Base-by-base conservation (phyloP, 768 basidiomycete genomes). In the Rhodotorula paludigena region DNA sequence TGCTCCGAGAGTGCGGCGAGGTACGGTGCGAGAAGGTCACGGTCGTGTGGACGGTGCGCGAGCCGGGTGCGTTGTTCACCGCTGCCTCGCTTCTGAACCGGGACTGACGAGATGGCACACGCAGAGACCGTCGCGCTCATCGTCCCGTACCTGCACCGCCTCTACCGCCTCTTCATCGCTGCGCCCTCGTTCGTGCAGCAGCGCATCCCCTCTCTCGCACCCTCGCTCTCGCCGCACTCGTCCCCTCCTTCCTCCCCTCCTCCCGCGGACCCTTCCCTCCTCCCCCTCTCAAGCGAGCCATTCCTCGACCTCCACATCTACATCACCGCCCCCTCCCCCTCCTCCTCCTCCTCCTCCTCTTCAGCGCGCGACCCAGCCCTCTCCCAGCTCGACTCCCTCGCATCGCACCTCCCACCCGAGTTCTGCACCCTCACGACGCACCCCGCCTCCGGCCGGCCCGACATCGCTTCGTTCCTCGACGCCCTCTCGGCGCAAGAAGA, bases 41-140 rank as follows among this genome's bases (percentile, higher is more conserved):
- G 18, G 62, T 63, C 14, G 62, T 63, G 3, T 63, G 62, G 62
- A 38, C 44, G 2, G 35, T 63, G 16, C n/a, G 62, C 21, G 45
- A 55, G 25, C 8, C 25, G 18, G 53, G 61, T 55, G 44, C 41
- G 61, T 58, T 2, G 11, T 2, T 1, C 12, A n/a, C n/a, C 23
- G 3, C 8, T 25, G 25, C 3, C 5, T n/a, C 23, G 25, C 25
- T 23, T 45, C 20, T 1, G 14, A 25, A 8, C 8, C 6, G 20
- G 14, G 6, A 8, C 44, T 45, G 21, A 45, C 25, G 2, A 3
- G 28, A 7, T 30, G 2, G n/a, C 42, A 15, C 47, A 2, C n/a
- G 47, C 47, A 48, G 47, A 28, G n/a, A 48, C 47, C 6, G 47
- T 48, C 1, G 47, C n/a, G 12, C 47, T 48, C 14, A 28, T 48